A percentile compares a stretch with the other conserved stretches of the same genome.
Evolutionary conservation across 139 green algal species (phyloP).

Genomic region (Gonium pectorale): DNA sequence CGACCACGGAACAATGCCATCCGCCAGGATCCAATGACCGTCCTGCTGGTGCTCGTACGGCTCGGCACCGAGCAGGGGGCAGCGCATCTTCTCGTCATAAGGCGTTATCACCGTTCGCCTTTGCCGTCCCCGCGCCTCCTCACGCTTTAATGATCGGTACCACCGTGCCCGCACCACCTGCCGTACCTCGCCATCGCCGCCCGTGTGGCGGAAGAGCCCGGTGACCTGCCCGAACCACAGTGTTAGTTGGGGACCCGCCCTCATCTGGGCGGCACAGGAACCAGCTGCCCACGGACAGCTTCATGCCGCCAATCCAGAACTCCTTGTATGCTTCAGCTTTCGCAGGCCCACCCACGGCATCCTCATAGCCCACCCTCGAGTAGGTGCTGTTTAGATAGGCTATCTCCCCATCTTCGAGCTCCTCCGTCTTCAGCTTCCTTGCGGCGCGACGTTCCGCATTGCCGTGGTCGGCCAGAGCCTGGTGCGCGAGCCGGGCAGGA

Average conservation of each 20-base stretch:
- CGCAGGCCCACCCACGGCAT: background rate
- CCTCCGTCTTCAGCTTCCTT: background rate
- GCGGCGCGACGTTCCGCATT: too few relatives aligned
- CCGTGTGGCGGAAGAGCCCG: background rate
- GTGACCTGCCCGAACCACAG: background rate
- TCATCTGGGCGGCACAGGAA: slow-evolving; percentile 9
- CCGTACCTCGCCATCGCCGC: background rate
- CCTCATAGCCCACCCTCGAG: background rate
- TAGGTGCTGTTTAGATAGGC: background rate
- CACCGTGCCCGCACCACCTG: background rate
- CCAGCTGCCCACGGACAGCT: background rate
- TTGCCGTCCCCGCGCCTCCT: background rate
- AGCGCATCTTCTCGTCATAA: background rate
- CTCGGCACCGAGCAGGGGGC: background rate
- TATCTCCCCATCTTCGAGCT: background rate
- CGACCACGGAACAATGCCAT: background rate
- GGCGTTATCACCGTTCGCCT: too few relatives aligned
- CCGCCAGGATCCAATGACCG: background rate
- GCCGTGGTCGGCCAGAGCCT: too few relatives aligned
- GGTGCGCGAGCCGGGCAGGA: background rate
- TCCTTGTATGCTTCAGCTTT: background rate
- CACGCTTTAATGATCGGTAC: background rate
- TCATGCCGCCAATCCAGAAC: background rate
- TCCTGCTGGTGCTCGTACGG: background rate
- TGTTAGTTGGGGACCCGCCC: too few relatives aligned